Evolutionary conservation across 192 early-diverging fungal species (phyloP).

Genomic region (Coemansia sp.): DNA sequence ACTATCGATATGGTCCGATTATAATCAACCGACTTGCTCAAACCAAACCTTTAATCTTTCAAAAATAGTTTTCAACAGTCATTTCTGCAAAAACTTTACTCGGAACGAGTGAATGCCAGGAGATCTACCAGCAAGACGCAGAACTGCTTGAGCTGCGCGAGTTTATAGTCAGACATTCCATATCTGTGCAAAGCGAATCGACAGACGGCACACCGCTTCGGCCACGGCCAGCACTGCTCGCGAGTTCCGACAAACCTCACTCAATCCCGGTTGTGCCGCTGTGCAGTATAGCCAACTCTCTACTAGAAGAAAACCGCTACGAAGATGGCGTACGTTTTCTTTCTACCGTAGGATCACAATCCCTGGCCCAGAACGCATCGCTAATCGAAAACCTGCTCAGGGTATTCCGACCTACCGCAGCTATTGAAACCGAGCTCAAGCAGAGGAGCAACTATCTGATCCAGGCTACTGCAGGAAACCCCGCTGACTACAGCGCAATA

Average conservation of each 20-base stretch:
- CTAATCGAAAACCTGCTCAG: constrained; percentile 23
- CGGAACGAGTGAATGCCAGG: constrained; percentile 11
- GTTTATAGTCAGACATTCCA: constrained; percentile 15
- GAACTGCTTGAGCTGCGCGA: constrained; percentile 31
- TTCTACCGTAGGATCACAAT: constrained; percentile 1
- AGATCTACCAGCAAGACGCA: constrained; percentile 18
- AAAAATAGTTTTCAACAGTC: not conserved
- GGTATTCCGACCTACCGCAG: constrained; percentile 29
- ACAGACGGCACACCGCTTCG: too few species aligned
- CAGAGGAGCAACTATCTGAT: constrained; percentile 35
- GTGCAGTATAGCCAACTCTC: constrained; percentile 28
- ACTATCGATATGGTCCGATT: not conserved
- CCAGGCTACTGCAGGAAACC: not conserved
- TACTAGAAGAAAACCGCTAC: constrained; percentile 35
- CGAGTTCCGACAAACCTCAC: too few species aligned
- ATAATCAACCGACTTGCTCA: not conserved
- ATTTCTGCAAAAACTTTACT: constrained; percentile 1
- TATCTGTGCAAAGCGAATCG: too few species aligned
- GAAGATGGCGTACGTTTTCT: constrained; percentile 44
- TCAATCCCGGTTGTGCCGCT: constrained; percentile 21
- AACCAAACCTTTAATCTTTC: not conserved
- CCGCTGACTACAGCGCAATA: constrained; percentile 18
- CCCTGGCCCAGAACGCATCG: constrained; percentile 18
- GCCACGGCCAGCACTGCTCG: too few species aligned
- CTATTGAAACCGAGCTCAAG: constrained; percentile 34